Evolutionary conservation across 2,329 filamentous ascomycete genomes (phyloP), one percentile per base, ranked within the genome.

Genomic region (Alternaria arbusti): DNA sequence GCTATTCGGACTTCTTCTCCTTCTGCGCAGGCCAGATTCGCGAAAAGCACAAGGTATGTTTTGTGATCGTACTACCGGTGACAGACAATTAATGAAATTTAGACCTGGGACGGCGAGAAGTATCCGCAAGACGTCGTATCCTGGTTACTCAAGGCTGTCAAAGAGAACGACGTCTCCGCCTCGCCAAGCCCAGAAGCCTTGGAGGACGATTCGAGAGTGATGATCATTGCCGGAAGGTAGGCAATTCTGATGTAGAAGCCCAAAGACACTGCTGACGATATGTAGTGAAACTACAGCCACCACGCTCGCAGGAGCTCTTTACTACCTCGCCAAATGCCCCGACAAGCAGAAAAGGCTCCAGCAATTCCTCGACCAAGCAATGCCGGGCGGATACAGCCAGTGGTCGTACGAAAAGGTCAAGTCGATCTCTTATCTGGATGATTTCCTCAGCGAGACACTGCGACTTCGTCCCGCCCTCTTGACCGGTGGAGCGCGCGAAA

Each of bases 71-170:
- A 11, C 5, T 22, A 6, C n/a, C 7, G 32, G 22, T 17, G 26
- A 15, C 23, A 28, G 6, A 23, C 1, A 5, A 10, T 20, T 61
- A 20, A 61, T 26, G 17, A n/a, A 15, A 10, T 13, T 4, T 20
- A 67, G 76, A 68, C 58, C 11, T 75, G 61, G 63, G 57, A 69
- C 17, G 44, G 25, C 7, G 60, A 78, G 9, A 68, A 78, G 8
- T 32, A 73, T 8, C 80, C 78, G 0, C 65, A 70, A 30, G 80
- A 82, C 61, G 73, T 83, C 26, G 63, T 80, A 6, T 80, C 80
- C 0, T 83, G 81, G 80, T 66, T 83, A 6, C 46, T 82, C 13
- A 81, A 81, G 57, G 78, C 80, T 6, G 67, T 77, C 6, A 71
- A 76, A 10, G 78, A 82, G 15, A 78, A 78, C 22, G 78, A 82